These are phyloP conservation scores for Rosellinia necatrix DNA, from an alignment of 2,329 filamentous ascomycete species.

Conservation along the genomic window DNA sequence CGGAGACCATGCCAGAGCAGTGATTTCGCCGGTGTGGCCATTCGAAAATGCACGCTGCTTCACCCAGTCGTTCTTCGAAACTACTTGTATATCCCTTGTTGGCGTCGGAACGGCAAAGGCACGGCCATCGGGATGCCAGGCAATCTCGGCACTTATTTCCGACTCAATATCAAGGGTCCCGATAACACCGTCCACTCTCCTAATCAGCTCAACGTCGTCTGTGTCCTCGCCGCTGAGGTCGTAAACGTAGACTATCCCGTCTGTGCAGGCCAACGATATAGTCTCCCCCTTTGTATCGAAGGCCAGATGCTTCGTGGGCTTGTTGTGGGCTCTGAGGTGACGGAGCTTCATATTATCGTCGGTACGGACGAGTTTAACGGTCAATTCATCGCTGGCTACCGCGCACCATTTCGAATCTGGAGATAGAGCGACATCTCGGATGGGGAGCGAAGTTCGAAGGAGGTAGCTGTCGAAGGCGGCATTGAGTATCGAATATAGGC, in stretches of 20 bases:
- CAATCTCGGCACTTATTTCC: slow-evolving; percentile 73
- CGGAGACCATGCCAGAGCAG: slow-evolving; percentile 87
- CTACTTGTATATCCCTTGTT: slow-evolving; percentile 80
- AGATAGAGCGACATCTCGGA: slow-evolving; percentile 84
- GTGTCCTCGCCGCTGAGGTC: slow-evolving; percentile 63
- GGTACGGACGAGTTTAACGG: slow-evolving; percentile 85
- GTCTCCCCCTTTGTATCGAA: slow-evolving; percentile 82
- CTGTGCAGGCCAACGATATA: slow-evolving; percentile 81
- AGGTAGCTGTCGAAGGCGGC: slow-evolving; percentile 80
- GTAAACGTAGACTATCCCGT: slow-evolving; percentile 90
- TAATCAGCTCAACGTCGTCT: slow-evolving; percentile 79
- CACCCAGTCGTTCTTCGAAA: slow-evolving; percentile 90
- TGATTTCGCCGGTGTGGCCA: slow-evolving; percentile 83
- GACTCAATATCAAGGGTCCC: slow-evolving; percentile 76
- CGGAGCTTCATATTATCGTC: slow-evolving; percentile 77
- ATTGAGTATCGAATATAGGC: slow-evolving; percentile 80
- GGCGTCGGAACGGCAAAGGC: slow-evolving; percentile 86
- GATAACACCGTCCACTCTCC: slow-evolving; percentile 85
- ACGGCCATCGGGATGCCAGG: slow-evolving; percentile 94
- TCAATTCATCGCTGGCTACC: slow-evolving; percentile 94
- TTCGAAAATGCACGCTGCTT: slow-evolving; percentile 78
- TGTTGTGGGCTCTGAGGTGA: slow-evolving; percentile 80
- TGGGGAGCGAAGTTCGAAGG: slow-evolving; percentile 79
- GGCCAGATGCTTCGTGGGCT: slow-evolving; percentile 87
- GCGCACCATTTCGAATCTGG: slow-evolving; percentile 85